Evolutionary conservation across 2,329 filamentous ascomycete species (phyloP), one percentile per base, ranked within the genome.

Genomic region (Bipolaris oryzae): DNA sequence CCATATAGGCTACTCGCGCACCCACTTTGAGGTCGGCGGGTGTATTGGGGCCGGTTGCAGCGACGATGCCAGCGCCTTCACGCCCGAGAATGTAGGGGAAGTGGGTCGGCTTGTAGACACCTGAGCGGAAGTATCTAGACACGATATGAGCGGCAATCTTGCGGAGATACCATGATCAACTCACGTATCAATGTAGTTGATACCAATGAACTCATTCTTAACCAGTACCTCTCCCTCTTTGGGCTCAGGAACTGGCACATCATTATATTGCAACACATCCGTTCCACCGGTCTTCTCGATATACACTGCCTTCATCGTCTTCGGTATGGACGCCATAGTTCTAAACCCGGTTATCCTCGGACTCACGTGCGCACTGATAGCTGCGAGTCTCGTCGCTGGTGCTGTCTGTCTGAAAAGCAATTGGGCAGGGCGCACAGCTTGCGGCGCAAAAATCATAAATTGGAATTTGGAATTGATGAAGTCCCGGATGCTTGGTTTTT

Each of bases 171-270:
- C 6, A 15, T 2, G 33, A 6, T 38, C 6, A 28, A 45, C 69
- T 60, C 75, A 87, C 83, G 85, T 96, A 77, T 96, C 93, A 70
- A 96, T 96, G 78, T 85, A 96, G 78, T 96, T 96, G 59, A 96
- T 81, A 57, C 92, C 93, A 46, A 89, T 82, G 73, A 85, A 90
- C 62, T 88, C 85, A 76, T 96, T 96, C 77, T 89, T 89, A 56
- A 96, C 85, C 3, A 96, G 84, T 20, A 96, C 77, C 64, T 96
- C 83, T 56, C 87, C 88, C n/a, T 88, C 85, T 34, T 85, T 80
- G 2, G 84, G 85, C 47, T 82, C 78, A 0, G 92, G 91, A 1
- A 96, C 85, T 5, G 89, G 87, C 3, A 92, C 74, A 70, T 91
- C 85, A 69, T 84, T 88, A 76, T 89, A 87, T 69, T 92, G 80